phyloP scores from a whole-genome alignment of 2,329 filamentous ascomycete species.

The Tolypocladium paradoxum region DNA sequence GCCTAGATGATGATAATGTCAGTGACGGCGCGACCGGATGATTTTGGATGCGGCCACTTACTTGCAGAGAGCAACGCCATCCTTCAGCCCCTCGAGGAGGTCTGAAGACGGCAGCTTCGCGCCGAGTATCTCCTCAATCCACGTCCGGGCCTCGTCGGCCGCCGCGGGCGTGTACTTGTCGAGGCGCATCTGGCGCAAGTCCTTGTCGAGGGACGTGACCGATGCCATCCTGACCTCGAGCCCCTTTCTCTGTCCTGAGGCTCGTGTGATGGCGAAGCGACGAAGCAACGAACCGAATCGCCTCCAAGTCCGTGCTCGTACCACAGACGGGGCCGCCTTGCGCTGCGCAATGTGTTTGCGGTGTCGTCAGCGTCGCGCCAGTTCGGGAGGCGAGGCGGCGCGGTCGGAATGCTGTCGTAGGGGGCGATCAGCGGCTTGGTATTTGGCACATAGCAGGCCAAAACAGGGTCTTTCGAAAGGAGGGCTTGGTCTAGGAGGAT shows the following conservation, averaged over 20 bases:
- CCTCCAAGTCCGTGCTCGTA: not conserved
- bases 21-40: conserved; percentile 1
- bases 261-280: not conserved
- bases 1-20: conserved; percentile 35
- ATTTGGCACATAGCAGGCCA: conserved; percentile 6
- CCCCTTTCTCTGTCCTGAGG: not conserved
- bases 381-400: not conserved
- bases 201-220: conserved; percentile 85
- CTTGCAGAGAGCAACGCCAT: conserved; percentile 90
- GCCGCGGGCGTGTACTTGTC: conserved; percentile 88
- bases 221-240: conserved; percentile 60
- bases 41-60: conserved; percentile 30
- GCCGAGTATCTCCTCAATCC: conserved; percentile 76
- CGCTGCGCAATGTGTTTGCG: not conserved
- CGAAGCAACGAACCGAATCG: not conserved
- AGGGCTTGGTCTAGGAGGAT: not conserved
- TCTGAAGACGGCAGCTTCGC: conserved; percentile 63
- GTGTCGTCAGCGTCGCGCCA: not conserved
- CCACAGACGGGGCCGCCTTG: not conserved
- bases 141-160: conserved; percentile 71
- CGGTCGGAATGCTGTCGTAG: conserved; percentile 6
- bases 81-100: conserved; percentile 75
- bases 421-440: conserved; percentile 4
- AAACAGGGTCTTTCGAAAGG: not conserved
- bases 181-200: conserved; percentile 85